phyloP scores from a whole-genome alignment of 257 asterid genomes.

The Plantago ovata region DNA sequence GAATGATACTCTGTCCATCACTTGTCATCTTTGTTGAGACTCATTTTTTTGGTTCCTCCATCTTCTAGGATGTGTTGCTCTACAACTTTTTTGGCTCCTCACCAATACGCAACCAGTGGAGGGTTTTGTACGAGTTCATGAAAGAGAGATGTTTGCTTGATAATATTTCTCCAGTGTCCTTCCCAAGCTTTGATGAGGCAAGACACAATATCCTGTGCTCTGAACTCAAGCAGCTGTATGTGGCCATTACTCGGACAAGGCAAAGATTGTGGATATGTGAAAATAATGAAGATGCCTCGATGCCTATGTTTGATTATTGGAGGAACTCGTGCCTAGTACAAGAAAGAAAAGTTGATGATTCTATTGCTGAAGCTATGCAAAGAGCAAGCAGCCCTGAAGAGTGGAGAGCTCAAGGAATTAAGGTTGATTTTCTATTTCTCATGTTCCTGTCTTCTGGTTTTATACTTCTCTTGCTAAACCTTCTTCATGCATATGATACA shows the following conservation, averaged over 20 bases:
- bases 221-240: conserved; percentile 62
- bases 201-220: conserved; percentile 59
- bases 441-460: background rate
- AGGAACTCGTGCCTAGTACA: conserved; percentile 49
- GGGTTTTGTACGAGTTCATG: conserved; percentile 56
- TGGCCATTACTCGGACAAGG: conserved; percentile 65
- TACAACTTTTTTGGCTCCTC: conserved; percentile 66
- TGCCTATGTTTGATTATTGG: conserved; percentile 69
- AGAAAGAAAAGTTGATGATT: conserved; percentile 42
- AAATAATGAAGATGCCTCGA: conserved; percentile 37
- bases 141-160: conserved; percentile 39
- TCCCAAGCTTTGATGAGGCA: conserved; percentile 41
- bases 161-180: conserved; percentile 25
- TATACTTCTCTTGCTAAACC: background rate
- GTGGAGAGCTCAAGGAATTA: conserved; percentile 63
- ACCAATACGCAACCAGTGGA: conserved; percentile 62
- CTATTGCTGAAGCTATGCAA: conserved; percentile 56
- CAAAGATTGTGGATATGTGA: conserved; percentile 77
- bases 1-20: background rate
- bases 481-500: conserved; percentile 17
- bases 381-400: conserved; percentile 62
- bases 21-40: conserved; percentile 5
- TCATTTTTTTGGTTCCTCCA: background rate
- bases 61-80: conserved; percentile 51
- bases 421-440: conserved; percentile 28